Conservation (phyloP, 2,329 filamentous ascomycete species). For the Pestalotiopsis sp. region DNA sequence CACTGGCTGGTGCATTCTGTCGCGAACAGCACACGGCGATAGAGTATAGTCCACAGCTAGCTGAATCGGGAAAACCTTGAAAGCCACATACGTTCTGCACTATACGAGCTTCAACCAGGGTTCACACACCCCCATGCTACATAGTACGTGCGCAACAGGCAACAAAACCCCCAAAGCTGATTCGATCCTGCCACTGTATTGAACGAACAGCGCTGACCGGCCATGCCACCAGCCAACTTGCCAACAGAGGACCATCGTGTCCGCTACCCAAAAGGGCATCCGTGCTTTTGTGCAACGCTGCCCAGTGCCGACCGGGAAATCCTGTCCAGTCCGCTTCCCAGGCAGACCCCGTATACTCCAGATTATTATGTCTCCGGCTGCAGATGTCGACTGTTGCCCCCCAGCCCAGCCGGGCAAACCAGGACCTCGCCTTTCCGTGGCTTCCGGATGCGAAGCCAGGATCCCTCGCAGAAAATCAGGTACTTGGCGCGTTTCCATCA, state of each 20-base stretch:
- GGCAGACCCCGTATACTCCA: neutral
- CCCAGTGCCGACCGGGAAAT: conserved; percentile 1
- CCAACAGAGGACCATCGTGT: neutral
- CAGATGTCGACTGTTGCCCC: neutral
- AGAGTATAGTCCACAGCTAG: neutral
- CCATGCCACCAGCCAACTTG: neutral
- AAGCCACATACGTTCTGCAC: neutral
- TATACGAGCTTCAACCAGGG: neutral
- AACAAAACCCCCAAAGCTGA: neutral
- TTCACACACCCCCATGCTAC: neutral
- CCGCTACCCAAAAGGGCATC: neutral
- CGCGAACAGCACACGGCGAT: neutral
- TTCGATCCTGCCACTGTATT: neutral
- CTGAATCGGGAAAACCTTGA: neutral
- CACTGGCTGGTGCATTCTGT: neutral
- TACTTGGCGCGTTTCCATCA: neutral
- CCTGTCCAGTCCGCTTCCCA: neutral
- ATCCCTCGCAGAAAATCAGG: neutral
- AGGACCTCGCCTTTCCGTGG: neutral
- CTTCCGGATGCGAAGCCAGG: conserved; percentile 11
- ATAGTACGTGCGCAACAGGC: neutral
- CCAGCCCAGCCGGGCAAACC: neutral
- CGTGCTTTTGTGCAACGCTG: conserved; percentile 7
- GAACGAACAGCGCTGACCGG: too few relatives aligned
- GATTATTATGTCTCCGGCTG: neutral